A percentile compares a stretch with the other conserved stretches of the same genome.
Conservation (phyloP, 2,329 filamentous ascomycete species). For the Rachicladosporium sp. region DNA sequence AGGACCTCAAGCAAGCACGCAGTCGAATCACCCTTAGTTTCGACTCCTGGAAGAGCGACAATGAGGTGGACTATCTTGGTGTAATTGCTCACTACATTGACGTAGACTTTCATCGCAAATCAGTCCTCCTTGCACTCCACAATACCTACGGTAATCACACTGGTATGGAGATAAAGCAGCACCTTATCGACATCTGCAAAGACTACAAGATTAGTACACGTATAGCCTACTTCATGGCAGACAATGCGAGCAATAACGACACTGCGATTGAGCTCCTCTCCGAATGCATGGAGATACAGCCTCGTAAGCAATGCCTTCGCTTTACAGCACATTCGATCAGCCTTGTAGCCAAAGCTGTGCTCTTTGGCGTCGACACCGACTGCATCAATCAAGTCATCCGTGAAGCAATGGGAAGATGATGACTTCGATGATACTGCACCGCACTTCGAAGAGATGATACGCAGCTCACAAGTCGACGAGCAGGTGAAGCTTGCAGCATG, state of each 20-base stretch:
- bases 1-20: neutral
- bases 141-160: neutral
- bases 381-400: slow-evolving; percentile 5
- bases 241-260: slow-evolving; percentile 12
- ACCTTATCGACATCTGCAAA: neutral
- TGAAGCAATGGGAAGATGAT: neutral
- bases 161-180: neutral
- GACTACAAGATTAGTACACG: slow-evolving; percentile 1
- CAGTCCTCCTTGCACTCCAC: neutral
- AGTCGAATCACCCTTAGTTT: slow-evolving; percentile 1
- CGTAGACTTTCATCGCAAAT: neutral
- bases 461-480: too few relatives aligned
- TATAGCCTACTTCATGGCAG: slow-evolving; percentile 10
- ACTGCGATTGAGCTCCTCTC: slow-evolving; percentile 1
- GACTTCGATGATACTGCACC: too few relatives aligned
- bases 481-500: too few relatives aligned
- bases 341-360: slow-evolving; percentile 7
- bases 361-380: slow-evolving; percentile 6
- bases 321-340: slow-evolving; percentile 9
- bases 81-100: slow-evolving; percentile 1
- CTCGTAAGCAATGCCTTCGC: slow-evolving; percentile 4
- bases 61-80: slow-evolving; percentile 1
- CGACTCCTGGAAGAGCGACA: neutral
- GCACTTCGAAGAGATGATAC: too few relatives aligned
- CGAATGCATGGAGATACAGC: slow-evolving; percentile 4